Percentiles rank a stretch among this genome's conserved stretches.
These are phyloP conservation scores for Basidioascus undulatus DNA, from an alignment of 768 basidiomycete genomes.

Conservation along the genomic window DNA sequence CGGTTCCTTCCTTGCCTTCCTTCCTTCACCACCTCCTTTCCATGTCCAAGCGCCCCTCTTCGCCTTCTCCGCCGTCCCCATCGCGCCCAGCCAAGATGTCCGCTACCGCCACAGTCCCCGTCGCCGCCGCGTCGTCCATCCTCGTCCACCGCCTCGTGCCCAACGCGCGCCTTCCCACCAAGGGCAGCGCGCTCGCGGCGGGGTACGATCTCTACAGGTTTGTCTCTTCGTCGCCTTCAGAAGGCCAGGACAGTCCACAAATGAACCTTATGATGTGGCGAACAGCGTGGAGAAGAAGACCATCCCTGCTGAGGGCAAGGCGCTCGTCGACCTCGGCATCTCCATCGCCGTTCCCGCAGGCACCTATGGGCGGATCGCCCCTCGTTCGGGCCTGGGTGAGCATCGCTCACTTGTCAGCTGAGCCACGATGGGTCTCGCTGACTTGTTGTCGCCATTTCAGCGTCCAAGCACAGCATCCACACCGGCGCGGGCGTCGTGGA, in stretches of 20 bases:
- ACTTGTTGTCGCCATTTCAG: constrained; percentile 21
- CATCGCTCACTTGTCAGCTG: constrained; percentile 1
- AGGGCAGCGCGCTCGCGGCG: constrained; percentile 64
- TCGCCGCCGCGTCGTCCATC: constrained; percentile 24
- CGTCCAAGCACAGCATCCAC: constrained; percentile 91
- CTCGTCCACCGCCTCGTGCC: constrained; percentile 66
- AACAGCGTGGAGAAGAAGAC: constrained; percentile 56
- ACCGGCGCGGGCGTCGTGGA: constrained; percentile 96
- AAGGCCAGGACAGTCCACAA: neutral
- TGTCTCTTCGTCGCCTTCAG: constrained; percentile 5
- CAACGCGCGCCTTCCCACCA: constrained; percentile 59
- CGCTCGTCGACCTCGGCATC: constrained; percentile 68
- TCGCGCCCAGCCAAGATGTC: too few relatives aligned
- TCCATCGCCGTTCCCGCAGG: constrained; percentile 82
- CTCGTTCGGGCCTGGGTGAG: constrained; percentile 80
- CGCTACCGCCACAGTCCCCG: too few relatives aligned
- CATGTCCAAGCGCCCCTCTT: too few relatives aligned
- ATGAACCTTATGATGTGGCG: neutral
- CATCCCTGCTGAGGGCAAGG: constrained; percentile 75
- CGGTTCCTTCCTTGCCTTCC: too few relatives aligned
- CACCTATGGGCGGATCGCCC: constrained; percentile 90
- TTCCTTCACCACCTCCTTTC: too few relatives aligned
- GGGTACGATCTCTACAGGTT: constrained; percentile 92
- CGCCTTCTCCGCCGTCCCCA: too few relatives aligned
- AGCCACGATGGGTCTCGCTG: neutral